A percentile compares a stretch with the other conserved stretches of the same genome.
phyloP scores from a whole-genome alignment of 768 basidiomycete genomes.

The Tricholomella constricta region DNA sequence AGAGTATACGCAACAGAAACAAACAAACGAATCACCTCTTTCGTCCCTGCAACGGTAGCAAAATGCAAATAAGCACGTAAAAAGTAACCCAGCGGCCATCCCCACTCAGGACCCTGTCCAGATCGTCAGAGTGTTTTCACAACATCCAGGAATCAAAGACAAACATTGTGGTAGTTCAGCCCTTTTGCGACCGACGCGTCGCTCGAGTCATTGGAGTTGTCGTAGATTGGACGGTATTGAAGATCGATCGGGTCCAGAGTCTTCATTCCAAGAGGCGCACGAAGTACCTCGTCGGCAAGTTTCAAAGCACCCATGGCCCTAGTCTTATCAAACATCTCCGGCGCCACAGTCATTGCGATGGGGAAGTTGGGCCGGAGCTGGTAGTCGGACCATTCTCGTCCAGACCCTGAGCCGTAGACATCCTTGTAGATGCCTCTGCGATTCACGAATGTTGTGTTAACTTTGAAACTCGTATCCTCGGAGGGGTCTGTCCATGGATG shows the following conservation, averaged over 20 bases:
- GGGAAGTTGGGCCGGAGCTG: conserved; percentile 94
- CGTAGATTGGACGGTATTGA: conserved; percentile 90
- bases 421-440: conserved; percentile 99
- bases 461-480: conserved; percentile 69
- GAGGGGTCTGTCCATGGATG: conserved; percentile 52
- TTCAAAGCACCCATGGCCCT: conserved; percentile 81
- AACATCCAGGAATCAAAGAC: conserved; percentile 19
- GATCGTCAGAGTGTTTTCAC: conserved; percentile 12
- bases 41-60: conserved; percentile 63
- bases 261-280: conserved; percentile 95
- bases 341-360: conserved; percentile 96
- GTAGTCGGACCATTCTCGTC: conserved; percentile 96
- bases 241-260: conserved; percentile 86
- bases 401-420: conserved; percentile 85
- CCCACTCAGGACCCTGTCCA: conserved; percentile 86
- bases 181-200: conserved; percentile 90
- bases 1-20: not conserved
- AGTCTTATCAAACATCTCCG: conserved; percentile 84
- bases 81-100: conserved; percentile 95
- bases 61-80: conserved; percentile 91
- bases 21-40: conserved; percentile 62
- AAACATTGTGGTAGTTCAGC: conserved; percentile 89
- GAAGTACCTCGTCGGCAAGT: conserved; percentile 77
- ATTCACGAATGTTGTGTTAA: conserved; percentile 73
- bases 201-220: conserved; percentile 90